Evolutionary conservation across 768 basidiomycete genomes (phyloP).

Genomic region (Gyrodon lividus): DNA sequence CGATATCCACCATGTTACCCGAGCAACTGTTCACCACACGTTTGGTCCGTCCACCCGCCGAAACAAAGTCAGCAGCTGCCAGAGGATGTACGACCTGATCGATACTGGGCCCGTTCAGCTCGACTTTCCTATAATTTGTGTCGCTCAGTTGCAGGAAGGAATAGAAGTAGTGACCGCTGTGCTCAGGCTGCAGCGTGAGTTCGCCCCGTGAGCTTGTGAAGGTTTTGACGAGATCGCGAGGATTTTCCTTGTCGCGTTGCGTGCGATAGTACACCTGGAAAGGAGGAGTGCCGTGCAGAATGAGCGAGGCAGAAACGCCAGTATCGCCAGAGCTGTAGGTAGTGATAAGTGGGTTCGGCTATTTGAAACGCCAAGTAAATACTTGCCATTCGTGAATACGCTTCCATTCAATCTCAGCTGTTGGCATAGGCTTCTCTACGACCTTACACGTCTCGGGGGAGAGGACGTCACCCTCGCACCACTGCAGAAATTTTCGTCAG

Average conservation of each 20-base stretch:
- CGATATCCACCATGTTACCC: constrained; percentile 70
- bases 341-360: constrained; percentile 5
- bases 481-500: constrained; percentile 34
- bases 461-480: constrained; percentile 80
- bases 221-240: constrained; percentile 56
- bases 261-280: constrained; percentile 81
- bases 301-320: constrained; percentile 83
- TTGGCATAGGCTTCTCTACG: constrained; percentile 70
- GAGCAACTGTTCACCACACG: constrained; percentile 73
- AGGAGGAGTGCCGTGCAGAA: constrained; percentile 86
- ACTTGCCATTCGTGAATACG: constrained; percentile 85
- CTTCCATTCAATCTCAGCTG: constrained; percentile 85
- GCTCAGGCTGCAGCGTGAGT: constrained; percentile 80
- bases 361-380: constrained; percentile 2
- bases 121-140: constrained; percentile 75
- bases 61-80: constrained; percentile 74
- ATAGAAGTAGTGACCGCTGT: constrained; percentile 88
- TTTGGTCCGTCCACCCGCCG: constrained; percentile 43
- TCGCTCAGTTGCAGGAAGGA: constrained; percentile 79
- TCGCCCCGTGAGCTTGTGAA: constrained; percentile 76
- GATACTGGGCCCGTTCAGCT: constrained; percentile 73
- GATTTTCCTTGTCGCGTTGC: constrained; percentile 66
- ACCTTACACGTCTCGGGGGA: constrained; percentile 82
- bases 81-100: constrained; percentile 89
- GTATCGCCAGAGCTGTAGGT: constrained; percentile 77